Evolutionary conservation across 2,329 filamentous ascomycete genomes (phyloP).

Genomic region (Aspergillus japonicus): DNA sequence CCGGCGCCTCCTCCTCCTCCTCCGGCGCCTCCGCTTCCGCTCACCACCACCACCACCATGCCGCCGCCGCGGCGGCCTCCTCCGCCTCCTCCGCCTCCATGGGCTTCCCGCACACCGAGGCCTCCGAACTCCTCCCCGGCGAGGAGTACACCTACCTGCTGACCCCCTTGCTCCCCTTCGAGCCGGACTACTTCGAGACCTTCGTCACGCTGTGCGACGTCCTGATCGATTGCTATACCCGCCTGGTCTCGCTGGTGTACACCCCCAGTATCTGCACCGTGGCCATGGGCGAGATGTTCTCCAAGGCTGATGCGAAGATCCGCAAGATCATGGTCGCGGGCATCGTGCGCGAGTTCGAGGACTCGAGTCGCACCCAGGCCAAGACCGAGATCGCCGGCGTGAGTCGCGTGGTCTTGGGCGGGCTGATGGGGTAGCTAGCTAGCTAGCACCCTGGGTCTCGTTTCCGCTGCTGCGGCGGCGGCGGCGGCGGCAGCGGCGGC

Average conservation of each 20-base stretch:
- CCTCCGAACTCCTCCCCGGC: conserved; percentile 67
- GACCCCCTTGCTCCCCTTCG: conserved; percentile 90
- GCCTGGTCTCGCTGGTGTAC: conserved; percentile 72
- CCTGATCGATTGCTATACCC: conserved; percentile 85
- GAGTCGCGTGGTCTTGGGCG: conserved; percentile 84
- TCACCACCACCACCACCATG: conserved; percentile 35
- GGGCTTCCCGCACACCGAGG: conserved; percentile 49
- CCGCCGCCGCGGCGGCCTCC: conserved; percentile 38
- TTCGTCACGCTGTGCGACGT: conserved; percentile 96
- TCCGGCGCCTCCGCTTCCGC: conserved; percentile 39
- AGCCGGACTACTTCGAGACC: conserved; percentile 95
- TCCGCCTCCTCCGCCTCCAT: conserved; percentile 40
- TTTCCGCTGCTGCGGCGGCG: too few relatives aligned
- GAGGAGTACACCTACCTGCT: conserved; percentile 87
- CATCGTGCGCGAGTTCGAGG: conserved; percentile 90
- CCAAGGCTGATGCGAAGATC: conserved; percentile 81
- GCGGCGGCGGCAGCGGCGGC: too few relatives aligned
- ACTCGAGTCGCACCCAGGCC: conserved; percentile 71
- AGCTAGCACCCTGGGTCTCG: too few relatives aligned
- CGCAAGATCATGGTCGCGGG: conserved; percentile 86
- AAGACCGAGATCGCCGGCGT: conserved; percentile 82
- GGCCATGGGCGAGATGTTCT: conserved; percentile 76
- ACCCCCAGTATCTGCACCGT: conserved; percentile 70
- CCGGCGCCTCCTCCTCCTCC: conserved; percentile 35
- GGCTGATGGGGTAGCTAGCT: conserved; percentile 36